Evolutionary conservation across 148 eudicot genomes (phyloP).

Genomic region (Vaccinium corymbosum): DNA sequence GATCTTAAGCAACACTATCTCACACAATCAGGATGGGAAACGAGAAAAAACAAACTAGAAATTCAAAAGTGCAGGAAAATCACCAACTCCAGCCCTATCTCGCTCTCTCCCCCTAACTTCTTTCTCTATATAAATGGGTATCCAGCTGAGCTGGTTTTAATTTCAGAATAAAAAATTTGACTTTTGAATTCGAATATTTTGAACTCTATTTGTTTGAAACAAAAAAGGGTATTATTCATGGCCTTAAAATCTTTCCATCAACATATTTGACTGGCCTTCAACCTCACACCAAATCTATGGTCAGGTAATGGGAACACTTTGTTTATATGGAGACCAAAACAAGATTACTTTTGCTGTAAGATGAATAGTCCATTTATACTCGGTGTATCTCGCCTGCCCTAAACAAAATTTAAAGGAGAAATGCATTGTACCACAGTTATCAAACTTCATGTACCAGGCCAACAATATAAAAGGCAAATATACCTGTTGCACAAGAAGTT

Average conservation of each 20-base stretch:
- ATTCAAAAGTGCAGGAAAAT: too few relatives aligned
- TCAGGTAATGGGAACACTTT: not conserved
- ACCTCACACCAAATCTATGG: not conserved
- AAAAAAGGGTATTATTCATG: not conserved
- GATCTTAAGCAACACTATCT: too few relatives aligned
- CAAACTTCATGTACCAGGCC: not conserved
- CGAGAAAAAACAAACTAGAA: too few relatives aligned
- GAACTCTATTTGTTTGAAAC: not conserved
- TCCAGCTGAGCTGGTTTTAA: not conserved
- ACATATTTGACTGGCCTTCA: not conserved
- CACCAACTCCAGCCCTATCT: too few relatives aligned
- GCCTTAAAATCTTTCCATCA: not conserved
- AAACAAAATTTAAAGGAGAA: not conserved
- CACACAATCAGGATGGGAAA: too few relatives aligned
- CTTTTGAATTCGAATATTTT: too few relatives aligned
- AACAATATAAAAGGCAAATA: not conserved
- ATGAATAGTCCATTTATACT: not conserved
- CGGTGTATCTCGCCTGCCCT: not conserved
- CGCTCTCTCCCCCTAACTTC: too few relatives aligned
- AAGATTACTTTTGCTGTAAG: not conserved
- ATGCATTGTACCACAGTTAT: not conserved
- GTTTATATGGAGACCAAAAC: not conserved
- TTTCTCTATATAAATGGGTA: too few relatives aligned
- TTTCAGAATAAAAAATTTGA: not conserved
- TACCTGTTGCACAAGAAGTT: slow-evolving; percentile 99